Base-by-base conservation (phyloP, 2,329 filamentous ascomycete species). In the Sporothrix brunneoviolacea region DNA sequence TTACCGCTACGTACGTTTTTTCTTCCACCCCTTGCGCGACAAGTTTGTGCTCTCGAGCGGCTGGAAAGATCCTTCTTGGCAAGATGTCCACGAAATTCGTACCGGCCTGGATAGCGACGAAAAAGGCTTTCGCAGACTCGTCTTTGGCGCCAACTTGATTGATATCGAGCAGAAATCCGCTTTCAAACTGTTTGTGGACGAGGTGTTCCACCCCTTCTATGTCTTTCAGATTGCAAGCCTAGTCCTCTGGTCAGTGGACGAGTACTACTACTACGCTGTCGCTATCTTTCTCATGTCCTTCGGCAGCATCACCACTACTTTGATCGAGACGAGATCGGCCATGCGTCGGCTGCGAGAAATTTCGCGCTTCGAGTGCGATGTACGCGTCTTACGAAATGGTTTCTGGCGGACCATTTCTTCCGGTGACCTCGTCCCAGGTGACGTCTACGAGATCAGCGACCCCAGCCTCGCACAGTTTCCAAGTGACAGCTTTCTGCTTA, bases 151-250 rank as follows among this genome's bases (percentile, higher is more conserved):
- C 51, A 98, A 98, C 60, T 68, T 89, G 52, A 95, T 98, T 58
- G 88, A 96, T 56, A 95, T 98, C 58, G 82, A 94, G 60, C 84
- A 96, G 62, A 98, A 96, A 69, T 83, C 87, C 1, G 78, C 85
- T 15, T 76, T 81, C 1, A 88, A 94, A 62, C 79, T 98, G 42
- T 75, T 98, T 13, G 75, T 95, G 18, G 91, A 98, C 59, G 93
- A 98, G 72, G 90, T 88, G 18, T 90, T 98, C 61, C 93, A 98
- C 64, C 94, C 93, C 0, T 98, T 98, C 65, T 98, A 98, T 65
- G 86, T 98, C 50, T 98, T 98, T 64, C 93, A 98, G 68, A 84
- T 97, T 60, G 91, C 91, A 42, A 97, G 93, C 72, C 73, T 98
- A 57, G 69, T 95, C 36, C 79, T 98, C 4, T 98, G 93, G 93